Evolutionary conservation across 2,329 filamentous ascomycete species (phyloP).

Genomic region (Exophiala dermatitidis): DNA sequence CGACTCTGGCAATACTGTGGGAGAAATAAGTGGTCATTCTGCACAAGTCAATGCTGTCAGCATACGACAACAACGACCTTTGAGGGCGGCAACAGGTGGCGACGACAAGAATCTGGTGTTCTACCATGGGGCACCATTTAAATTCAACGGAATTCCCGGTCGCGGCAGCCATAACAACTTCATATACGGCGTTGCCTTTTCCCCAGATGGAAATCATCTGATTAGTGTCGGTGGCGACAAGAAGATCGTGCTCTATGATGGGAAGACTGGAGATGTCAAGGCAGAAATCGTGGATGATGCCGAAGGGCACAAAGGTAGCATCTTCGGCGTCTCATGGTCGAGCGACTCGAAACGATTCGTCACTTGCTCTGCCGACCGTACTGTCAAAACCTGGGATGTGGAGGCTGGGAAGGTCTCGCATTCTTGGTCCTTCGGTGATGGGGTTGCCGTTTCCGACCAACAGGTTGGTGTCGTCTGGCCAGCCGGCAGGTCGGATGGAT

Average conservation of each 20-base stretch:
- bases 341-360: conserved; percentile 78
- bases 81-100: conserved; percentile 82
- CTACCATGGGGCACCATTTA: conserved; percentile 89
- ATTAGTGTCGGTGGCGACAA: conserved; percentile 90
- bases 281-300: conserved; percentile 63
- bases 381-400: conserved; percentile 87
- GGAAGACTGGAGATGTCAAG: conserved; percentile 82
- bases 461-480: conserved; percentile 94
- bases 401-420: conserved; percentile 70
- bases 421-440: conserved; percentile 74
- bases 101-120: conserved; percentile 89
- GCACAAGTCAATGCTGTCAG: conserved; percentile 86
- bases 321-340: conserved; percentile 87
- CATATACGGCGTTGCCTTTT: conserved; percentile 80
- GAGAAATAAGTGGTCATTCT: conserved; percentile 87
- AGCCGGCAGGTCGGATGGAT: conserved; percentile 68
- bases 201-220: conserved; percentile 72
- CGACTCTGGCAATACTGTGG: conserved; percentile 92
- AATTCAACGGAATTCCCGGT: conserved; percentile 69
- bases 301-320: conserved; percentile 82
- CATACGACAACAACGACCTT: conserved; percentile 80
- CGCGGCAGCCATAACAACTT: conserved; percentile 78
- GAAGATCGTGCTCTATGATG: conserved; percentile 89
- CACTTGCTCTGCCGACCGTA: conserved; percentile 89
- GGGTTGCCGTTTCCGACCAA: conserved; percentile 68